These are phyloP conservation scores for Trapa bicornis DNA, from an alignment of 345 rosid species.

Conservation along the genomic window DNA sequence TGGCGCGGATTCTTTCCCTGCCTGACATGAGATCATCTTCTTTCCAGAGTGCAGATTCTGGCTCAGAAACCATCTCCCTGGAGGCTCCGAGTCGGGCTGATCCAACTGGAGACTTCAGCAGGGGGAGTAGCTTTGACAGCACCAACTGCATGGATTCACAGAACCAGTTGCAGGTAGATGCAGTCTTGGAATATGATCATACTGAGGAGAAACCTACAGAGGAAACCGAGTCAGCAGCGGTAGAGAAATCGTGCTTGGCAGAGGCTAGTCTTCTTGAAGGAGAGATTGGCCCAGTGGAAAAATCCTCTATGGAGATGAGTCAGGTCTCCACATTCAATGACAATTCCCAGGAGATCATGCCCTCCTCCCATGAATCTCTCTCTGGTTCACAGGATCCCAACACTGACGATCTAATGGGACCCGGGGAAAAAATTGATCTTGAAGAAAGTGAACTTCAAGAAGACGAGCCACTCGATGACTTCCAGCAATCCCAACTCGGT, in stretches of 20 bases:
- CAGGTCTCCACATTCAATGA: not conserved
- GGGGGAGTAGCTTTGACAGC: constrained; percentile 6
- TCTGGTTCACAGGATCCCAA: not conserved
- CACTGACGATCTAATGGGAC: not conserved
- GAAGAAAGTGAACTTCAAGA: constrained; percentile 4
- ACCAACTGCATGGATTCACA: constrained; percentile 1
- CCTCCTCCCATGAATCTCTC: not conserved
- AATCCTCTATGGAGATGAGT: not conserved
- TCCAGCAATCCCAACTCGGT: constrained; percentile 20
- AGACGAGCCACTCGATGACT: constrained; percentile 5
- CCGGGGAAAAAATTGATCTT: constrained; percentile 2
- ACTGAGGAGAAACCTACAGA: constrained; percentile 10
- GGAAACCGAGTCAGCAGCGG: constrained; percentile 4
- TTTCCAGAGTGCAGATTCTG: too few relatives aligned
- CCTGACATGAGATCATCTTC: constrained; percentile 30
- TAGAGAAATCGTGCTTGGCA: not conserved
- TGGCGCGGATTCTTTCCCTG: constrained; percentile 48
- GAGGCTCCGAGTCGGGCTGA: constrained; percentile 10
- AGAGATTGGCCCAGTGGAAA: not conserved
- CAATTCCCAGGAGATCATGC: not conserved
- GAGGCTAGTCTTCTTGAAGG: not conserved
- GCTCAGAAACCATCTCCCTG: not conserved
- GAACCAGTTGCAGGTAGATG: constrained; percentile 5
- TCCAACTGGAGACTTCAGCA: not conserved
- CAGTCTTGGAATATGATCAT: constrained; percentile 6